Conservation (phyloP, 495 filamentous ascomycete species). For the Annulohypoxylon nitens region DNA sequence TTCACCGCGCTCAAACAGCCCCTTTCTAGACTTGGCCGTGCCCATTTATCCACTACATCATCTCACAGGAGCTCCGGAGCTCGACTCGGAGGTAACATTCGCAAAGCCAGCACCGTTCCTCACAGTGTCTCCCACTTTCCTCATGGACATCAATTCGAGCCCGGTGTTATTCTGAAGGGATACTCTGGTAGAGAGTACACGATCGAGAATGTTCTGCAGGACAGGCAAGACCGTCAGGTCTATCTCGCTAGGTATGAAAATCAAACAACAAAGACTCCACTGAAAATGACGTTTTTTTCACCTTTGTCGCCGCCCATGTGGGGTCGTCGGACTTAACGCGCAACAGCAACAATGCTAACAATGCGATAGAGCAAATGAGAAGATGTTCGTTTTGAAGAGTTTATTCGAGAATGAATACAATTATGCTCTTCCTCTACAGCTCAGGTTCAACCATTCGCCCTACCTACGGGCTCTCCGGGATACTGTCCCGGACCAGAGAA, state of each 20-base stretch:
- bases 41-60: constrained; percentile 42
- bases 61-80: constrained; percentile 34
- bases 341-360: constrained; percentile 26
- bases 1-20: constrained; percentile 46
- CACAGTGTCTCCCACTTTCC: constrained; percentile 25
- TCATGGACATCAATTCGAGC: constrained; percentile 38
- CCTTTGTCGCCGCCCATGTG: constrained; percentile 12
- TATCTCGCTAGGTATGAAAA: constrained; percentile 51
- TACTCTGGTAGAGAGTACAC: constrained; percentile 55
- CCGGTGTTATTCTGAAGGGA: constrained; percentile 50
- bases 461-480: constrained; percentile 58
- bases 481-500: constrained; percentile 60
- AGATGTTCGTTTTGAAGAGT: constrained; percentile 60
- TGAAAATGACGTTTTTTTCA: constrained; percentile 17
- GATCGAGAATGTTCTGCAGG: constrained; percentile 55
- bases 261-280: constrained; percentile 22
- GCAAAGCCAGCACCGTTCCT: constrained; percentile 44
- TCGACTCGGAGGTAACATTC: constrained; percentile 43
- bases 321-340: constrained; percentile 29
- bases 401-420: constrained; percentile 58
- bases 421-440: constrained; percentile 56
- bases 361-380: constrained; percentile 50
- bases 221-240: constrained; percentile 53
- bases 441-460: constrained; percentile 53
- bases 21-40: constrained; percentile 42